Evolutionary conservation across 345 rosid genomes (phyloP), one percentile per base, ranked within the genome.

Genomic region (Camelina sativa): DNA sequence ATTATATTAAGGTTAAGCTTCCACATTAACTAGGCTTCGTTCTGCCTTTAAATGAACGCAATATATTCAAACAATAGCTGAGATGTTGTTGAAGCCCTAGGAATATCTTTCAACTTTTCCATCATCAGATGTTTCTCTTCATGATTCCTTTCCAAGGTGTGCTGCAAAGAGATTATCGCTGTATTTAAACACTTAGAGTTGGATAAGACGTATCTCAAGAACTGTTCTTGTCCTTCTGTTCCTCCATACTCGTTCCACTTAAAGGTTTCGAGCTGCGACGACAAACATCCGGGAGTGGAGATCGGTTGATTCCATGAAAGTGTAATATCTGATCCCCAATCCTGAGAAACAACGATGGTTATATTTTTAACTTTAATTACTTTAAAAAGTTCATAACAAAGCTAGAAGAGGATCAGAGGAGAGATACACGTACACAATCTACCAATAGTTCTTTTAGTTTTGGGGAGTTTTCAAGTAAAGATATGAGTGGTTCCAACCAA

Each of bases 401-500:
- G 20, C 11, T 47, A 47, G 20, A 47, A n/a, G 52, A n/a, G 52
- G 20, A 25, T 25, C 30, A 25, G 30, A 47, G 20, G 10, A 47
- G 20, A 25, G 4, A 16, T 10, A 20, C 66, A 20, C 50, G 1
- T 62, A 22, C 67, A 62, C 2, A 41, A 41, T 43, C 17, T 15
- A 61, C 5, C 51, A 15, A 11, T 12, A 62, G 12, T 3, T 40
- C 2, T 22, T 43, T 62, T 13, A 62, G 52, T 12, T 22, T 62
- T 23, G 67, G 52, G 43, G 52, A 30, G 4, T 20, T 62, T 62
- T 7, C 4, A 43, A 62, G 52, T 43, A 43, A 6, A 62, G 13
- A 11, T 17, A 62, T 9, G 3, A 62, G 51, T 62, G 51, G 34
- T 62, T 62, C 50, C 17, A 62, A 62, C 66, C 11, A 62, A n/a